Percentiles rank a stretch among this genome's conserved stretches.
Conservation (phyloP, 352 stramenopile genomes). For the Globisporangium camurandrum region DNA sequence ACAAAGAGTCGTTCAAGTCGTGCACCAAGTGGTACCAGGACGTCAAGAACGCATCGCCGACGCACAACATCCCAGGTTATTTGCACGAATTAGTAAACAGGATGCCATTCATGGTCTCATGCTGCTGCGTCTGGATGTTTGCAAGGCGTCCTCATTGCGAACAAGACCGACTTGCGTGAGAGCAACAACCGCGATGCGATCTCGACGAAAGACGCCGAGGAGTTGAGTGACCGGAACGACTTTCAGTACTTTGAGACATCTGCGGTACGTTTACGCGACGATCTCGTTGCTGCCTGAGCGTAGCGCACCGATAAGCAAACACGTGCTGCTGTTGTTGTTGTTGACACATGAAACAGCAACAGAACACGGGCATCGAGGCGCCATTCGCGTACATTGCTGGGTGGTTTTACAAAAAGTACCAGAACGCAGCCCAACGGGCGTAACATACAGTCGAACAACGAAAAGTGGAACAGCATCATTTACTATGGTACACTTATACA, state of each 20-base stretch:
- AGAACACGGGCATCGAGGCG: constrained; percentile 64
- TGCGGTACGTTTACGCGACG: constrained; percentile 40
- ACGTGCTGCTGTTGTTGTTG: too few relatives aligned
- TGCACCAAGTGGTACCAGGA: constrained; percentile 80
- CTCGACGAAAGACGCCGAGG: constrained; percentile 55
- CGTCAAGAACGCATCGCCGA: constrained; percentile 56
- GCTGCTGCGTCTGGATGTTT: not conserved
- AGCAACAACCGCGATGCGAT: constrained; percentile 75
- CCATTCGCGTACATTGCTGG: constrained; percentile 75
- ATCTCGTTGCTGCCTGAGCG: too few relatives aligned
- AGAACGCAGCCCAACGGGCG: constrained; percentile 45
- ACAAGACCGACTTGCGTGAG: constrained; percentile 73
- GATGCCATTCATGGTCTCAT: not conserved
- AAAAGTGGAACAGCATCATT: too few relatives aligned
- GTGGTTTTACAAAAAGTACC: constrained; percentile 84
- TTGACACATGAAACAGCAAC: constrained; percentile 27
- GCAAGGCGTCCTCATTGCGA: constrained; percentile 58
- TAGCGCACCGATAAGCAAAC: too few relatives aligned
- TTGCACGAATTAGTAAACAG: not conserved
- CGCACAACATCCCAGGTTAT: constrained; percentile 66
- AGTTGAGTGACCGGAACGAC: constrained; percentile 64
- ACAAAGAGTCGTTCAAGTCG: constrained; percentile 83
- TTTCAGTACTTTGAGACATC: constrained; percentile 83
- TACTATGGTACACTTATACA: too few relatives aligned
- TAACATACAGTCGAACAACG: constrained; percentile 12